These are phyloP conservation scores for Durio zibethinus DNA, from an alignment of 345 rosid species.

Conservation along the genomic window DNA sequence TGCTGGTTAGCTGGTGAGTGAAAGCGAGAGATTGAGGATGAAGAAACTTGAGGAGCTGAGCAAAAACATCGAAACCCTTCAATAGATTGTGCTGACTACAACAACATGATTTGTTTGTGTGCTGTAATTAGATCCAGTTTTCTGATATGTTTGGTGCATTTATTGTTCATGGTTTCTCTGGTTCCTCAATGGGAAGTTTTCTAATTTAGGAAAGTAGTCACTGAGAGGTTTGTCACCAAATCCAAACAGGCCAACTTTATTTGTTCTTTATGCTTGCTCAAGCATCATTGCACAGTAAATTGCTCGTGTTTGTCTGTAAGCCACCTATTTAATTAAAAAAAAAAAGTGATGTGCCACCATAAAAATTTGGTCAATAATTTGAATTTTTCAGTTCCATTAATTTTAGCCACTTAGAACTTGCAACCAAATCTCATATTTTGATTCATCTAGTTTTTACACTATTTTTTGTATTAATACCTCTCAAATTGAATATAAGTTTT, in stretches of 20 bases:
- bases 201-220: slow-evolving; percentile 16
- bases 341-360: neutral
- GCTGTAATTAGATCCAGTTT: slow-evolving; percentile 26
- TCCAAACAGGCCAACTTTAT: neutral
- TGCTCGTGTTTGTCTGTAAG: neutral
- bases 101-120: slow-evolving; percentile 16
- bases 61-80: slow-evolving; percentile 50
- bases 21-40: slow-evolving; percentile 82
- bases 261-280: too few relatives aligned
- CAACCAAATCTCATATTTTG: neutral
- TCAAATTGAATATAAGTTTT: too few relatives aligned
- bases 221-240: neutral
- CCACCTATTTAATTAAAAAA: neutral
- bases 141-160: slow-evolving; percentile 1
- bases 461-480: too few relatives aligned
- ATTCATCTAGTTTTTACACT: neutral
- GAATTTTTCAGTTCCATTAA: neutral
- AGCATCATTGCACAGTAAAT: slow-evolving; percentile 2
- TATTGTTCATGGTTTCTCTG: neutral
- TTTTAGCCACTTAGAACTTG: neutral
- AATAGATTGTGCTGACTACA: slow-evolving; percentile 12
- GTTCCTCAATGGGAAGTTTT: slow-evolving; percentile 3
- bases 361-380: neutral
- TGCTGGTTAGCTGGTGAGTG: slow-evolving; percentile 55
- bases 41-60: slow-evolving; percentile 88